phyloP scores from a whole-genome alignment of 805 yeast genomes.

The Helenozyma rhizophorensis region DNA sequence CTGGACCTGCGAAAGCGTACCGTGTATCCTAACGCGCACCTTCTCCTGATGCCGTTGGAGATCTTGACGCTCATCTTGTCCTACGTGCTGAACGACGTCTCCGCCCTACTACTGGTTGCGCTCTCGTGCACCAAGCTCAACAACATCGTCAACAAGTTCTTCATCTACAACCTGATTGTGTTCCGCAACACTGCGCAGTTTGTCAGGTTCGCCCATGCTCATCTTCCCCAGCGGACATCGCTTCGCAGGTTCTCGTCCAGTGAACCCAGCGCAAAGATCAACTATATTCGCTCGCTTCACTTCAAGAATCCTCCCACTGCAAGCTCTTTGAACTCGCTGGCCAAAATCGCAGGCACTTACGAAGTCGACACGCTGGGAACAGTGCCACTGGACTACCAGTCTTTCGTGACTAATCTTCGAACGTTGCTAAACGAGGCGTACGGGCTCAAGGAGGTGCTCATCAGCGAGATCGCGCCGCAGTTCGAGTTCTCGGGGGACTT shows the following conservation, averaged over 20 bases:
- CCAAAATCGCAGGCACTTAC: slow-evolving; percentile 36
- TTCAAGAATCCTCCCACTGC: slow-evolving; percentile 32
- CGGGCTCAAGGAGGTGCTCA: slow-evolving; percentile 36
- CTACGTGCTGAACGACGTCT: slow-evolving; percentile 17
- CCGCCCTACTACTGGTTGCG: slow-evolving; percentile 17
- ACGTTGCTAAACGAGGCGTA: slow-evolving; percentile 43
- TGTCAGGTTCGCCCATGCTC: slow-evolving; percentile 30
- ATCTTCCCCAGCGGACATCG: slow-evolving; percentile 22
- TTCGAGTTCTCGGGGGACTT: slow-evolving; percentile 35
- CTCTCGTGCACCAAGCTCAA: slow-evolving; percentile 35
- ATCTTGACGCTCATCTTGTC: slow-evolving; percentile 32
- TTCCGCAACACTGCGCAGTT: slow-evolving; percentile 26
- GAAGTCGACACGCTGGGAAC: slow-evolving; percentile 22
- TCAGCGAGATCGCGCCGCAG: slow-evolving; percentile 47
- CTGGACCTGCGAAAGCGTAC: slow-evolving; percentile 4
- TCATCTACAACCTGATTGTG: slow-evolving; percentile 30
- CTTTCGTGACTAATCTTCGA: slow-evolving; percentile 21
- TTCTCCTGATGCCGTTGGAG: slow-evolving; percentile 43
- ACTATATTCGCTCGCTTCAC: slow-evolving; percentile 25
- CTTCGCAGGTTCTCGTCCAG: slow-evolving; percentile 18
- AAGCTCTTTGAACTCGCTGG: slow-evolving; percentile 16
- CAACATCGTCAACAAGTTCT: slow-evolving; percentile 30
- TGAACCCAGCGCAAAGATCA: slow-evolving; percentile 29
- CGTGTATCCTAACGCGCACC: slow-evolving; percentile 26
- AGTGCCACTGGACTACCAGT: slow-evolving; percentile 18